Evolutionary conservation across 768 basidiomycete genomes (phyloP).

Genomic region (Aureoboletus auriporus): DNA sequence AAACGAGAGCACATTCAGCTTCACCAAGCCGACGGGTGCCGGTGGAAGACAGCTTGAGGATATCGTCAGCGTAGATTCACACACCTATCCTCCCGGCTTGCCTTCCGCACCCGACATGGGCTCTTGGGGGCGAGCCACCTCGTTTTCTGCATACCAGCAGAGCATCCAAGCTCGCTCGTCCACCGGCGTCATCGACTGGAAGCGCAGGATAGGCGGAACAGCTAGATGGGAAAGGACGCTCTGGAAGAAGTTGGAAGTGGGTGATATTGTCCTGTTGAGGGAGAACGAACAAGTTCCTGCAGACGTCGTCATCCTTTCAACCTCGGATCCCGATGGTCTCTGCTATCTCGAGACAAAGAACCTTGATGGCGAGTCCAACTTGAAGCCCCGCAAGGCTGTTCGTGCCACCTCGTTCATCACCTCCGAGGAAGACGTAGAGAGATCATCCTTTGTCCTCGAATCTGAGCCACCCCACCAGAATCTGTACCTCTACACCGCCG

Average conservation of each 20-base stretch:
- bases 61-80: slow-evolving; percentile 63
- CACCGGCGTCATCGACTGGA: slow-evolving; percentile 80
- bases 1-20: slow-evolving; percentile 41
- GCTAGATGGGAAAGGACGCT: slow-evolving; percentile 92
- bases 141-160: slow-evolving; percentile 48
- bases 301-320: slow-evolving; percentile 89
- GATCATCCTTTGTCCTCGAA: slow-evolving; percentile 82
- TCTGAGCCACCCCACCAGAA: slow-evolving; percentile 94
- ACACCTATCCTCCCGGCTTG: slow-evolving; percentile 57
- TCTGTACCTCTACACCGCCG: slow-evolving; percentile 85
- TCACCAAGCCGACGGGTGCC: slow-evolving; percentile 34
- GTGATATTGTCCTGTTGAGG: slow-evolving; percentile 86
- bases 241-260: slow-evolving; percentile 98
- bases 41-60: slow-evolving; percentile 58
- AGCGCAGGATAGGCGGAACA: slow-evolving; percentile 59
- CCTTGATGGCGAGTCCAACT: slow-evolving; percentile 94
- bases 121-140: slow-evolving; percentile 36
- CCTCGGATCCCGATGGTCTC: slow-evolving; percentile 85
- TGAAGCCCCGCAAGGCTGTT: slow-evolving; percentile 80
- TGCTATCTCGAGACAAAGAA: slow-evolving; percentile 99
- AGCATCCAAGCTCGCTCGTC: slow-evolving; percentile 54
- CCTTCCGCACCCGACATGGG: slow-evolving; percentile 25
- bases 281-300: slow-evolving; percentile 98
- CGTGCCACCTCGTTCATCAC: slow-evolving; percentile 70
- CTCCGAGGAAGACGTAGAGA: slow-evolving; percentile 89